Base-by-base conservation (phyloP, 129 eudicot species). In the Escallonia rubra region DNA sequence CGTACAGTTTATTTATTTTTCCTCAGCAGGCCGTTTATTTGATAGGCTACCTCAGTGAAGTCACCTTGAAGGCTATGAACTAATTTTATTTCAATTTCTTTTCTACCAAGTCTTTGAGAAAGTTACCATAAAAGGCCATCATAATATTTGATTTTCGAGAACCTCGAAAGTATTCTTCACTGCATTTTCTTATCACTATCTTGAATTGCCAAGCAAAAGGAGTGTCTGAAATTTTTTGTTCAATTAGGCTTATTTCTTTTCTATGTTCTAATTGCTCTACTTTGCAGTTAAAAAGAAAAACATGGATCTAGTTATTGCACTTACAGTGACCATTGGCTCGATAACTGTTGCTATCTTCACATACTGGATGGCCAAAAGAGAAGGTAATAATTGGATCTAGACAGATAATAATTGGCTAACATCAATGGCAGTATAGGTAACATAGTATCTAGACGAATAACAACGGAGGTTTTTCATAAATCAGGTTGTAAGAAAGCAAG, bases 331-430 rank as follows among this genome's bases (percentile, higher is more conserved):
- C 15, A 5, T 57, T 3, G 64, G 73, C 4, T 68, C 42, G 5
- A 69, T 58, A 7, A 2, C n/a, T 7, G 41, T n/a, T 70, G 74
- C 13, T 46, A 46, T 49, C 12, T 34, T 43, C 45, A 40, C 65
- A 57, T 34, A 69, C 45, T 57, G 49, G 78, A 59, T 59, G 49
- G 13, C 43, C 5, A 53, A 4, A 43, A 44, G 9, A 65, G 14
- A 23, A 60, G 48, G 23, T 66, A 54, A 54, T 2, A 67, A 42
- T 61, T 60, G 47, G 74, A 71, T 72, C 4, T 34, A 15, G 5
- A 34, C 6, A 2, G 64, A 4, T 40, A 4, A 40, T 39, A 6
- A 40, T 1, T 4, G 14, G 10, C 16, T 14, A n/a, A 10, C 0
- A 23, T 23, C 34, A 23, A 23, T 0, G 34, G 34, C 34, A 23